A percentile compares a stretch with the other conserved stretches of the same genome.
These are phyloP conservation scores for Plasmodium adleri DNA, from an alignment of 169 alveolate species.

Conservation along the genomic window DNA sequence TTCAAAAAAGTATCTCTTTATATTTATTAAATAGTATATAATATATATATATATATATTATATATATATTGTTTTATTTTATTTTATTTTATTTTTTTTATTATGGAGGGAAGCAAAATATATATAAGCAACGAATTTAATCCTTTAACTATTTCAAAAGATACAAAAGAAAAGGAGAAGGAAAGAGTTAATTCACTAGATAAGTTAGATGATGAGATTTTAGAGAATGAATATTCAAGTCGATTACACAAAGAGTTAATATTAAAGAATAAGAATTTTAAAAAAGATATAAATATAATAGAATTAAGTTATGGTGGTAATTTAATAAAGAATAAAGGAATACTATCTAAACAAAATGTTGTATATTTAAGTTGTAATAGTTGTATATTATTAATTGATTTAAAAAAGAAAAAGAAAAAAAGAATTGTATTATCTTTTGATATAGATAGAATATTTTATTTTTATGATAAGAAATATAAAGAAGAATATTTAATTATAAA, in stretches of 20 bases:
- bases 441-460: conserved; percentile 59
- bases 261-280: conserved; percentile 16
- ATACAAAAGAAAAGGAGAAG: neutral
- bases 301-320: conserved; percentile 27
- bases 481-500: conserved; percentile 67
- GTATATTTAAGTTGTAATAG: conserved; percentile 24
- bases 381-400: conserved; percentile 23
- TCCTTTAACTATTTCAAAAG: neutral
- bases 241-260: conserved; percentile 17
- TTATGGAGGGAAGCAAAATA: neutral
- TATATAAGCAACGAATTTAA: neutral
- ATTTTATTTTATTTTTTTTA: neutral
- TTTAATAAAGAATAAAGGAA: conserved; percentile 29
- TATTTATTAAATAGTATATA: too few species aligned
- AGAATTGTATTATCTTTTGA: conserved; percentile 45
- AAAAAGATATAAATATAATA: conserved; percentile 11
- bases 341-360: conserved; percentile 21
- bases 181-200: neutral
- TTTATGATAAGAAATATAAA: conserved; percentile 26
- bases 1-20: too few species aligned
- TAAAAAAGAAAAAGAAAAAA: conserved; percentile 49
- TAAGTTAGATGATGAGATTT: conserved; percentile 15
- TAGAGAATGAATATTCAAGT: conserved; percentile 36
- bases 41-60: too few species aligned
- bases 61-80: neutral